A percentile compares a stretch with the other conserved stretches of the same genome.
Evolutionary conservation across 2,329 filamentous ascomycete species (phyloP).

Genomic region (Aureobasidium pullulans): DNA sequence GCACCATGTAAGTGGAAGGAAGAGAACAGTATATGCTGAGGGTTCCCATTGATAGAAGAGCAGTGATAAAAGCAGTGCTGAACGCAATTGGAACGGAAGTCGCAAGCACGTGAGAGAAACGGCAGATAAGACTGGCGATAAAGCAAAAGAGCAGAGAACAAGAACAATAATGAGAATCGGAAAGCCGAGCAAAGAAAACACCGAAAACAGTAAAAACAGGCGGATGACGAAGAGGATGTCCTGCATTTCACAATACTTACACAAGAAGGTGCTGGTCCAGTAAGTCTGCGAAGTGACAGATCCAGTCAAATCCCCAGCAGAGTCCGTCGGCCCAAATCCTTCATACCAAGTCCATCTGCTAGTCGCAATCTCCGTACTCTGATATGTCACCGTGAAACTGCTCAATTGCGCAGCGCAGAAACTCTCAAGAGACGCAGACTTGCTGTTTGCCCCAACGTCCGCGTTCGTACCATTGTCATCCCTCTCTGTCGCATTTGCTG

Average conservation of each 20-base stretch:
- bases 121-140: no score
- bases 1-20: no score
- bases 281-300: constrained; percentile 14
- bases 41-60: no score
- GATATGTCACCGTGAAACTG: constrained; percentile 2
- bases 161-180: background rate
- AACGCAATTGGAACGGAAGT: no score
- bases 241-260: background rate
- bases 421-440: background rate
- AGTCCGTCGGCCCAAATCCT: constrained; percentile 16
- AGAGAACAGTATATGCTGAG: no score
- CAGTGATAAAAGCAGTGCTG: no score
- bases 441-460: background rate
- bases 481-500: background rate
- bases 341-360: constrained; percentile 16
- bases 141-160: background rate
- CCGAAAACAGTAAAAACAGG: background rate
- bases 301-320: constrained; percentile 12
- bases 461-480: background rate
- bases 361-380: constrained; percentile 12
- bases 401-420: background rate
- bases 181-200: background rate
- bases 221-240: background rate
- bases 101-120: no score
- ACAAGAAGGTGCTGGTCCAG: constrained; percentile 15